These are phyloP conservation scores for Ceratocystiopsis brevicomis DNA, from an alignment of 2,329 filamentous ascomycete genomes.

Conservation along the genomic window DNA sequence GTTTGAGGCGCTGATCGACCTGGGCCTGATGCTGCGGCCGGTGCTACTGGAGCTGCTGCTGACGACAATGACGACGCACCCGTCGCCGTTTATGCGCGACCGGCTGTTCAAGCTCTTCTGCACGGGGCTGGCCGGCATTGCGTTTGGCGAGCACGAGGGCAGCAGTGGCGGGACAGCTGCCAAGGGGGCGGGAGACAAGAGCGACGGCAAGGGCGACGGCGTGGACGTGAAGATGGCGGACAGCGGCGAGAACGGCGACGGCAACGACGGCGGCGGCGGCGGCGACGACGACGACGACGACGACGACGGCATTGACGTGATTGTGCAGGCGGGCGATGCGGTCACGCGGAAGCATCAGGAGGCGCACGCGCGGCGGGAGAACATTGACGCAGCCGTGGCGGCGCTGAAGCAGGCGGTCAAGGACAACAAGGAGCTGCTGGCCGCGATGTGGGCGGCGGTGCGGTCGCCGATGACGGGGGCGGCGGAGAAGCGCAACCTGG, in stretches of 20 bases:
- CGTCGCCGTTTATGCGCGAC: slow-evolving; percentile 42
- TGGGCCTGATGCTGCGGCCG: slow-evolving; percentile 39
- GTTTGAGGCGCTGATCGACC: slow-evolving; percentile 43
- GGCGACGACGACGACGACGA: slow-evolving; percentile 17
- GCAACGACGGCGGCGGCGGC: slow-evolving; percentile 17
- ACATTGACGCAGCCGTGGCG: slow-evolving; percentile 25
- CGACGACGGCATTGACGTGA: slow-evolving; percentile 22
- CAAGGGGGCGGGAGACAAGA: slow-evolving; percentile 15
- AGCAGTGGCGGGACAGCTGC: slow-evolving; percentile 15
- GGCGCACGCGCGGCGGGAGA: slow-evolving; percentile 27
- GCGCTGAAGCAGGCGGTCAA: slow-evolving; percentile 30
- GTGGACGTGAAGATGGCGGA: background rate
- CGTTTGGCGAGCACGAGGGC: slow-evolving; percentile 39
- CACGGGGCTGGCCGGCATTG: slow-evolving; percentile 41
- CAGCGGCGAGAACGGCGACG: slow-evolving; percentile 36
- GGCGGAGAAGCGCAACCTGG: slow-evolving; percentile 28
- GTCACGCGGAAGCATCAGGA: slow-evolving; percentile 25
- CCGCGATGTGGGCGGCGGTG: slow-evolving; percentile 29
- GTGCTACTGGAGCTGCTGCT: slow-evolving; percentile 37
- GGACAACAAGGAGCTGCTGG: slow-evolving; percentile 24
- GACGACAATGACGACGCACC: slow-evolving; percentile 39
- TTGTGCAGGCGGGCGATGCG: slow-evolving; percentile 26
- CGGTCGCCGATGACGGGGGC: slow-evolving; percentile 27
- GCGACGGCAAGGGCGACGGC: background rate
- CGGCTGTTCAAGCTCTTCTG: slow-evolving; percentile 40